Base-by-base conservation (phyloP, 805 yeast species). In the Priceomyces fermenticarens region DNA sequence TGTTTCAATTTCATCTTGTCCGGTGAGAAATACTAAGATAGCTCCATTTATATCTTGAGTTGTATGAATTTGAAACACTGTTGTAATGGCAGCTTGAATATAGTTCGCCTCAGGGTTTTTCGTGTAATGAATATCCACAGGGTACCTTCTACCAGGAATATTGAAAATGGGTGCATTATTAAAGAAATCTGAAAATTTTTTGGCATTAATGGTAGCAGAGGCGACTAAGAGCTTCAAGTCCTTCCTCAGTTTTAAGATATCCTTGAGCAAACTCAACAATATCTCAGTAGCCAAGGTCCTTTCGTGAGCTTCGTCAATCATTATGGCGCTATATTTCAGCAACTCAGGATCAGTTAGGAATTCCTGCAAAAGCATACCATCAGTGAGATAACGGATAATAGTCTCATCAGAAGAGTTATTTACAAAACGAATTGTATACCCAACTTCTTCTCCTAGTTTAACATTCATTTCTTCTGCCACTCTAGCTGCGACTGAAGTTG, bases 241-340 rank as follows among this genome's bases (percentile, higher is more conserved):
- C 0, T 83, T 77, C 40, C 97, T 67, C 32, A 78, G 62, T 15
- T 65, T 67, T 2, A 77, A 57, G 0, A 88, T 76, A 45, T 84
- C 86, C 49, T 91, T 91, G 26, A 91, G 62, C 29, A 93, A 65
- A 0, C 96, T 95, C 38, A 91, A 68, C 7, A 91, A 57, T 2
- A 78, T 70, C 62, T 91, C 99, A 0, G 98, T 91, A n/a, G 91
- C 83, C 31, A 91, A 69, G 0, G 98, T 93, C 43, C 99, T 74
- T 59, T 93, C 99, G 58, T 93, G 99, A 0, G 99, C 99, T 62
- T 91, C 99, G 63, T 91, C 99, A 36, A 91, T 83, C 85, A 91
- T 89, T 41, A 91, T 72, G 1, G 86, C 95, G 1, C 93, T 78
- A 56, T 90, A 91, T 2, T 63, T 66, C 1, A 72, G 62, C 31